These are phyloP conservation scores for Leavenworthia alabamica DNA, from an alignment of 345 rosid species.

Conservation along the genomic window DNA sequence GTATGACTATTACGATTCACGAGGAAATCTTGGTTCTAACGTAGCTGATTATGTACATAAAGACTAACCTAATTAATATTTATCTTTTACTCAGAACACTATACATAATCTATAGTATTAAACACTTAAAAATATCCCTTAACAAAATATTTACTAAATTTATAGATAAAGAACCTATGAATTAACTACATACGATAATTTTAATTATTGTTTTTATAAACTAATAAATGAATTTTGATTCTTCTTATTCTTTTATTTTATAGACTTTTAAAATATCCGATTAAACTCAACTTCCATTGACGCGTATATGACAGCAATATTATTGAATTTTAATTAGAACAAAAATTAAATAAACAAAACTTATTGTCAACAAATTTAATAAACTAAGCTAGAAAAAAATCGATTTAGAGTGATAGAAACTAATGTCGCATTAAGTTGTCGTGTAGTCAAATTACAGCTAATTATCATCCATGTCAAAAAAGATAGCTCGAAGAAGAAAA, in stretches of 20 bases:
- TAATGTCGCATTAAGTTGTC: not conserved
- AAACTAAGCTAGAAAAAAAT: not conserved
- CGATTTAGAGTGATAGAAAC: not conserved
- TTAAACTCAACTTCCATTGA: not conserved
- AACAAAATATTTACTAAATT: no score
- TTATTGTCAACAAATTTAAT: not conserved
- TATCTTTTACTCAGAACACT: not conserved
- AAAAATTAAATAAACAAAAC: not conserved
- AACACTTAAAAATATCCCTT: no score
- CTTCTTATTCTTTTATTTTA: not conserved
- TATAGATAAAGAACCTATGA: no score
- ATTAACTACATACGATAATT: not conserved
- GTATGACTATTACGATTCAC: not conserved
- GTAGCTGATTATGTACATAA: not conserved
- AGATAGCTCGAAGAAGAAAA: not conserved
- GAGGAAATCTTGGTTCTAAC: not conserved
- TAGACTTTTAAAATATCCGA: not conserved
- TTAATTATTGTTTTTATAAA: not conserved
- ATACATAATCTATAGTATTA: not conserved
- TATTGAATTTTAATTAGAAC: not conserved
- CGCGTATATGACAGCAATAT: conserved; percentile 1
- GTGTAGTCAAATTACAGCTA: not conserved
- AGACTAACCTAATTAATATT: not conserved
- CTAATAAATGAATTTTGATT: not conserved
- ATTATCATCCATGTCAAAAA: conserved; percentile 6